Evolutionary conservation across 2,329 filamentous ascomycete genomes (phyloP).

Genomic region (Diaporthe capsici): DNA sequence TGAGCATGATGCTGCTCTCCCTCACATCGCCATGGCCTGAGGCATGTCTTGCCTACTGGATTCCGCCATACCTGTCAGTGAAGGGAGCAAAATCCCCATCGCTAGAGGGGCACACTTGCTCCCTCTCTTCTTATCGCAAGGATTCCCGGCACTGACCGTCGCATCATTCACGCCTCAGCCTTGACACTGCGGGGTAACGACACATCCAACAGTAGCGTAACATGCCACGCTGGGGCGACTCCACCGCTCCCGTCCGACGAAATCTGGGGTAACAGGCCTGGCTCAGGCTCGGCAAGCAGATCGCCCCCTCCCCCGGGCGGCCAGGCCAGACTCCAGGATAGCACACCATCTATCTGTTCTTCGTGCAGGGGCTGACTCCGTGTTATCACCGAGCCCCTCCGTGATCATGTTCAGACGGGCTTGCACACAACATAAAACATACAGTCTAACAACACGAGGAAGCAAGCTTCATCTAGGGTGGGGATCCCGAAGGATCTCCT

Average conservation of each 20-base stretch:
- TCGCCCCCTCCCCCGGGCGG: neutral
- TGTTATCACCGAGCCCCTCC: slow-evolving; percentile 22
- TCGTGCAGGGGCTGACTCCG: slow-evolving; percentile 4
- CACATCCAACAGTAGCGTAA: slow-evolving; percentile 16
- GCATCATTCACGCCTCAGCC: slow-evolving; percentile 16
- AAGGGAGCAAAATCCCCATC: neutral
- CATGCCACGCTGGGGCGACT: slow-evolving; percentile 26
- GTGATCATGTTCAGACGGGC: neutral
- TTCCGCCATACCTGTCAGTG: neutral
- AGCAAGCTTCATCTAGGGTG: neutral
- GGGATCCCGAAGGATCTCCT: slow-evolving; percentile 25
- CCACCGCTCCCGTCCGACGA: slow-evolving; percentile 36
- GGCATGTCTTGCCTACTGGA: neutral
- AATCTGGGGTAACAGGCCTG: slow-evolving; percentile 35
- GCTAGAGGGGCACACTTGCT: neutral
- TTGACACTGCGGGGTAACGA: slow-evolving; percentile 28
- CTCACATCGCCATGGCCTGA: neutral
- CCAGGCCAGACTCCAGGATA: neutral
- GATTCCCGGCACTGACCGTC: slow-evolving; percentile 8
- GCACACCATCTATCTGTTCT: neutral
- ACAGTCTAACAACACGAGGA: neutral
- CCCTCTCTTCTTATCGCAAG: slow-evolving; percentile 1
- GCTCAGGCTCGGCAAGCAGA: slow-evolving; percentile 9
- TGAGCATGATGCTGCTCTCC: neutral
- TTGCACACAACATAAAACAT: neutral